These are phyloP conservation scores for Boletus vinaceobasis DNA, from an alignment of 768 basidiomycete species.

Conservation along the genomic window DNA sequence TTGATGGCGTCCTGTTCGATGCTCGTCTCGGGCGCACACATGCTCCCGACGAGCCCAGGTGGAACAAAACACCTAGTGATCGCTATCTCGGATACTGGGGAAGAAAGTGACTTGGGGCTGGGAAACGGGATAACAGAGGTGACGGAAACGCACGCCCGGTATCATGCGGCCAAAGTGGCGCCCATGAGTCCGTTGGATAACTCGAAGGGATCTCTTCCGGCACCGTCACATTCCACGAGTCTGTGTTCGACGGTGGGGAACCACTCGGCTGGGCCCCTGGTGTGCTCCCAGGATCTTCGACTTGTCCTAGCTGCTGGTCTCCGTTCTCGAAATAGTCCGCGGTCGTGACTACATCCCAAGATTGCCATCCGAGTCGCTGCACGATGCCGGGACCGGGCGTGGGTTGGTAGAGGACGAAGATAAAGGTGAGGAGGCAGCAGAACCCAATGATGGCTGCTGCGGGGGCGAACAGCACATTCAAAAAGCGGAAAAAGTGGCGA, in stretches of 20 bases:
- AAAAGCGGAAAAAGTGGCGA: conserved; percentile 46
- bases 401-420: conserved; percentile 82
- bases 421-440: conserved; percentile 66
- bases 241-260: conserved; percentile 1
- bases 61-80: conserved; percentile 65
- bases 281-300: neutral
- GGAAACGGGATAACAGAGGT: neutral
- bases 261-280: conserved; percentile 3
- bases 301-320: neutral
- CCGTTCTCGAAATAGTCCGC: conserved; percentile 1
- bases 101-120: neutral
- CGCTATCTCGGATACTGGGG: conserved; percentile 75
- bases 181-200: conserved; percentile 63
- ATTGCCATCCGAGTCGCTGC: conserved; percentile 84
- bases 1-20: conserved; percentile 69
- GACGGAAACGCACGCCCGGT: conserved; percentile 24
- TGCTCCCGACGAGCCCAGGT: conserved; percentile 49
- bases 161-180: conserved; percentile 28
- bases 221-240: conserved; percentile 19
- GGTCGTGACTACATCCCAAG: conserved; percentile 67
- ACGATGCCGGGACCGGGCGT: conserved; percentile 63
- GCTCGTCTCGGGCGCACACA: conserved; percentile 70
- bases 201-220: conserved; percentile 51
- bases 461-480: conserved; percentile 56
- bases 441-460: conserved; percentile 62